These are phyloP conservation scores for Aspergillus spinulosporus DNA, from an alignment of 2,329 filamentous ascomycete species.

Conservation along the genomic window DNA sequence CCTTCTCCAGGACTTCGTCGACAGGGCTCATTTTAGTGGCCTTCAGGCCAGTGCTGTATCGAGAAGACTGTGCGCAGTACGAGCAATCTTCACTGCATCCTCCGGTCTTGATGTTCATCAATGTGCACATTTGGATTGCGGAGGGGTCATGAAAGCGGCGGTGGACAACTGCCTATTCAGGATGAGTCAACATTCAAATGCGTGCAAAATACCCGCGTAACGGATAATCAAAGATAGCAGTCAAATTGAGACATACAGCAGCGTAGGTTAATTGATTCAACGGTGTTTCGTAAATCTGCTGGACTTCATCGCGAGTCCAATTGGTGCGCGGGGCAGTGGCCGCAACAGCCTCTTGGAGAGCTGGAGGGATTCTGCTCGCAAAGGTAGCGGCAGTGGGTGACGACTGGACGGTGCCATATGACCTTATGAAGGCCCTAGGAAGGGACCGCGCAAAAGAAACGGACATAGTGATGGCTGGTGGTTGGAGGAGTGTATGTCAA, in stretches of 20 bases:
- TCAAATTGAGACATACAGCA: conserved; percentile 56
- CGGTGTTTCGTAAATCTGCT: conserved; percentile 77
- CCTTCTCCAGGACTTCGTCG: conserved; percentile 76
- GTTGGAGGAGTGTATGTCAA: conserved; percentile 1
- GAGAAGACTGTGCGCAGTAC: conserved; percentile 87
- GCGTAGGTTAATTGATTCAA: conserved; percentile 76
- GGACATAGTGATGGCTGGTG: conserved; percentile 27
- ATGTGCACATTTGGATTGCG: conserved; percentile 85
- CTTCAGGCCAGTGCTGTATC: conserved; percentile 74
- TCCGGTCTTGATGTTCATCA: conserved; percentile 96
- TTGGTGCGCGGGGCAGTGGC: conserved; percentile 60
- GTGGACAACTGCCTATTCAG: conserved; percentile 69
- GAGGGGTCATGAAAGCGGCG: conserved; percentile 81
- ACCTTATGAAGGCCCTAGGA: conserved; percentile 31
- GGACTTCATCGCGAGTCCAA: conserved; percentile 81
- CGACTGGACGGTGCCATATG: conserved; percentile 44
- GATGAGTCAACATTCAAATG: background rate
- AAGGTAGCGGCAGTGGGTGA: conserved; percentile 34
- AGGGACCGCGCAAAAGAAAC: conserved; percentile 32
- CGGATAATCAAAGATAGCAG: background rate
- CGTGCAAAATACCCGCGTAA: background rate
- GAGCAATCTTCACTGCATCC: conserved; percentile 91
- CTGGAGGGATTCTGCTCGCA: conserved; percentile 32
- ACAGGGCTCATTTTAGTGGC: conserved; percentile 78
- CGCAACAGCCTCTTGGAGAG: conserved; percentile 38